A percentile compares a stretch with the other conserved stretches of the same genome.
phyloP scores from a whole-genome alignment of 192 early-diverging fungal genomes.

The Umbelopsis isabellina region DNA sequence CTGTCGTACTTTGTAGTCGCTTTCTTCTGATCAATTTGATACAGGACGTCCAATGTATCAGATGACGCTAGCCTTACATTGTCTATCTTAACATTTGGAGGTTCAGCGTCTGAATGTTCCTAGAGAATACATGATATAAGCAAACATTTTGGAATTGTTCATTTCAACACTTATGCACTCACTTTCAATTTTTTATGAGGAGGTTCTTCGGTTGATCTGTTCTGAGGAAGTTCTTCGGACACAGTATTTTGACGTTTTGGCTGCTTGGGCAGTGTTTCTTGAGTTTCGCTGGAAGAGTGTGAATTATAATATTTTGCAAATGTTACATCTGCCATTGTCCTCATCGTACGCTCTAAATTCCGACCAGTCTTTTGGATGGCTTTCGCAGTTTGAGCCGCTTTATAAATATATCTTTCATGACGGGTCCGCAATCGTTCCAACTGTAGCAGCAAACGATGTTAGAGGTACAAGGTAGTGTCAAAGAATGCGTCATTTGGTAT shows the following conservation, averaged over 20 bases:
- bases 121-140: no score
- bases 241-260: no score
- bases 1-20: background rate
- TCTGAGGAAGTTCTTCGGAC: no score
- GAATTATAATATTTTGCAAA: background rate
- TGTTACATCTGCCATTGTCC: background rate
- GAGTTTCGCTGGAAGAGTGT: background rate
- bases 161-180: background rate
- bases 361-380: background rate
- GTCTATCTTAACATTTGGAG: background rate
- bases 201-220: background rate
- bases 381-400: background rate
- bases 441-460: background rate
- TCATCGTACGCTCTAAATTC: slow-evolving; percentile 1
- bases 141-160: background rate
- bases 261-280: background rate
- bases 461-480: background rate
- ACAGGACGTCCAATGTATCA: background rate
- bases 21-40: slow-evolving; percentile 19
- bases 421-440: background rate
- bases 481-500: background rate
- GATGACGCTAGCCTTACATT: background rate
- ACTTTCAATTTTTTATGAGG: background rate
- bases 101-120: background rate
- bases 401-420: background rate